Evolutionary conservation across 2,329 filamentous ascomycete species (phyloP).

Genomic region (Fonsecaea erecta): DNA sequence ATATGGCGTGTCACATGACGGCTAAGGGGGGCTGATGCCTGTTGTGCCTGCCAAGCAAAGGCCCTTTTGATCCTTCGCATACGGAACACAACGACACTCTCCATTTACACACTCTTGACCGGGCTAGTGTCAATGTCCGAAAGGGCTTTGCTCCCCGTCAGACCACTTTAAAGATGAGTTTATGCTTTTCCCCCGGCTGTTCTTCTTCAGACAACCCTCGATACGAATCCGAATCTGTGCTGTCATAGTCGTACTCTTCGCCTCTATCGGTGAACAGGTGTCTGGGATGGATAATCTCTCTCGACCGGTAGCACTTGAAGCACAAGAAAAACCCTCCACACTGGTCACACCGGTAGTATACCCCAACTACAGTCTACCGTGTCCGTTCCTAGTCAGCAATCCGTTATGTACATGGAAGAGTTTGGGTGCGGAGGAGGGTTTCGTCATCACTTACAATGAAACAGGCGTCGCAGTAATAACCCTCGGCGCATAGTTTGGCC

Average conservation of each 20-base stretch:
- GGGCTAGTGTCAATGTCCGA: too few species aligned
- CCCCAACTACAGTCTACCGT: too few species aligned
- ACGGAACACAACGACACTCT: neutral
- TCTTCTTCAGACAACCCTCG: neutral
- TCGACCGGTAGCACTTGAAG: slow-evolving; percentile 1
- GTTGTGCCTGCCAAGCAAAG: neutral
- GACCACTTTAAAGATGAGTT: too few species aligned
- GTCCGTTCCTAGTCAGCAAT: too few species aligned
- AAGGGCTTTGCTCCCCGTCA: too few species aligned
- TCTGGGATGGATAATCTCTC: neutral
- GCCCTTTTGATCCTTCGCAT: neutral
- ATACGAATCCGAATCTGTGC: neutral
- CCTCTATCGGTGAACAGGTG: neutral
- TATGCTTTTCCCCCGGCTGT: neutral
- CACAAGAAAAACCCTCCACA: neutral
- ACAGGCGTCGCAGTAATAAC: too few species aligned
- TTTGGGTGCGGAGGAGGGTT: too few species aligned
- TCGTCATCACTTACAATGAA: too few species aligned
- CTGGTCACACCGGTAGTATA: neutral
- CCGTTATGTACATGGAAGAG: too few species aligned
- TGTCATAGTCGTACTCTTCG: neutral
- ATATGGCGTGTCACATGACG: slow-evolving; percentile 13
- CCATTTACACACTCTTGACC: too few species aligned
- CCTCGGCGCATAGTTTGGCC: too few species aligned
- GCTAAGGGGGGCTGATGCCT: neutral